These are phyloP conservation scores for Chimonanthus praecox DNA, from an alignment of 164 flowering plant species.

Conservation along the genomic window DNA sequence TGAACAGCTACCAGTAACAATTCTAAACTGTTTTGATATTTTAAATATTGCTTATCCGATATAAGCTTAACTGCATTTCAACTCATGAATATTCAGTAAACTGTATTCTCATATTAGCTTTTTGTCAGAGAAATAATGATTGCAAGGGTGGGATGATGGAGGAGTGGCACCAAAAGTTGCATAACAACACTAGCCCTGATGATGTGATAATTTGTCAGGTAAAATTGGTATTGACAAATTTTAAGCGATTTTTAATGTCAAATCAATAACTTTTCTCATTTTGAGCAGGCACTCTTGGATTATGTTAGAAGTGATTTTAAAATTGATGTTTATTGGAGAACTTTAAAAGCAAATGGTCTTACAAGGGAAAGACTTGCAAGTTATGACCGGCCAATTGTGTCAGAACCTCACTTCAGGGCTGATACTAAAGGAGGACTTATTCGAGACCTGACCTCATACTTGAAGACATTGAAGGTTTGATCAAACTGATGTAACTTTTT, in stretches of 20 bases:
- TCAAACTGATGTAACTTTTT: neutral
- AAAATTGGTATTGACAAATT: conserved; percentile 5
- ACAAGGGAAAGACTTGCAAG: conserved; percentile 19
- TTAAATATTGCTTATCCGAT: too few species aligned
- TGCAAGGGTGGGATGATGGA: conserved; percentile 36
- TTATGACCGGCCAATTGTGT: conserved; percentile 30
- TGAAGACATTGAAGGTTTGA: conserved; percentile 29
- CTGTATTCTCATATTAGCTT: neutral
- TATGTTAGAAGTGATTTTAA: conserved; percentile 22
- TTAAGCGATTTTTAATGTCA: neutral
- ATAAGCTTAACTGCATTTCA: neutral
- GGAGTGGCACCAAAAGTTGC: conserved; percentile 35
- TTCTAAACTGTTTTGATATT: neutral
- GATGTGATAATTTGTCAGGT: conserved; percentile 32
- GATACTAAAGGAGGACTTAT: conserved; percentile 21
- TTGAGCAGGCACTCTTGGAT: conserved; percentile 26
- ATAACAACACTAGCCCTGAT: conserved; percentile 29
- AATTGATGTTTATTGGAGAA: conserved; percentile 22
- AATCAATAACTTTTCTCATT: conserved; percentile 3
- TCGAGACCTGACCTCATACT: conserved; percentile 24
- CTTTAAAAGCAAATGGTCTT: conserved; percentile 19
- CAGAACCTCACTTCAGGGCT: conserved; percentile 23
- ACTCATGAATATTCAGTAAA: neutral
- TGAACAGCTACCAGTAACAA: neutral
- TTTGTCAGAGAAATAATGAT: conserved; percentile 26